Evolutionary conservation across 768 basidiomycete species (phyloP), one percentile per base, ranked within the genome.

Genomic region (Fomitopsis pulvina): DNA sequence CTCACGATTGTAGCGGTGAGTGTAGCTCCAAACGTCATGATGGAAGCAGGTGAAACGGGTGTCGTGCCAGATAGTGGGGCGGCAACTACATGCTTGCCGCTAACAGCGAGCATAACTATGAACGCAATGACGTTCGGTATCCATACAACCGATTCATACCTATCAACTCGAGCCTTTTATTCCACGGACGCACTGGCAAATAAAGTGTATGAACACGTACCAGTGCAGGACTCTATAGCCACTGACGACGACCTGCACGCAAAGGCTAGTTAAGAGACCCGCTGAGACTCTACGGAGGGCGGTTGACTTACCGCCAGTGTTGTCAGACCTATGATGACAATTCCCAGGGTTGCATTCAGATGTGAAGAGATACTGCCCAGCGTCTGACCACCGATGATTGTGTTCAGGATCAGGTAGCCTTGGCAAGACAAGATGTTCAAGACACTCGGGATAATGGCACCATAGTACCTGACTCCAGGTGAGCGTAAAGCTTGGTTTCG

Each of bases 341-440:
- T 74, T 0, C 74, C 74, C 12, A 73, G 65, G 6, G 63, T 58
- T 8, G 59, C 56, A 28, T 45, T 53, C 2, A 63, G 50, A 25
- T 61, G 59, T 3, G 49, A 20, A 11, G 64, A 64, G 18, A 71
- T 70, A 12, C 69, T 67, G 0, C 71, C 66, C 32, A 79, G 68
- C 3, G 71, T 69, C 55, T 77, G 74, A 0, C 76, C 77, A 9
- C 73, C 76, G 28, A 76, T 62, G 52, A 79, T 77, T 43, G 69
- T 67, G 51, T 74, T 74, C 34, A 79, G 58, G 18, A 75, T 69
- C 48, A 73, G 64, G 60, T 75, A 78, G 0, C 76, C 75, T 54
- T 75, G 63, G 59, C 72, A 66, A 2, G 71, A 67, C 9, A 71
- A 53, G 34, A 71, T 65, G 57, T 76, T 77, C 43, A 73, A 63